Evolutionary conservation across 129 eudicot species (phyloP), one percentile per base, ranked within the genome.

Genomic region (Deinandra increscens): DNA sequence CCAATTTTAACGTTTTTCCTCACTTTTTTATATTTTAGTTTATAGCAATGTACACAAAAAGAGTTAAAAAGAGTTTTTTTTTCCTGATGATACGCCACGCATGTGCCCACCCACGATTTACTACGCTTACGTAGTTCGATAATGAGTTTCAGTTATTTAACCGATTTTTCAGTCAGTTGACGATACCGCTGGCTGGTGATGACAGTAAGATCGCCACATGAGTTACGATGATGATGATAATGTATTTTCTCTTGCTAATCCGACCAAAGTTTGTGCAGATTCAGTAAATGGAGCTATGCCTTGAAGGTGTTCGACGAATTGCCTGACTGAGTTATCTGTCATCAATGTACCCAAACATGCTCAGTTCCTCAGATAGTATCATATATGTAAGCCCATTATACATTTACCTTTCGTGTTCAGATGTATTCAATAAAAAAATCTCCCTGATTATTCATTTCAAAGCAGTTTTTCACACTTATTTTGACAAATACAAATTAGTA

Each of bases 261-360:
- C 29, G 44, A 50, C 26, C 58, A 9, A 15, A 31, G 33, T 54
- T 10, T 49, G 34, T 17, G 8, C 39, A 63, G 50, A 69, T 69
- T 69, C 39, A 51, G 51, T 69, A 38, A 54, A 37, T 10, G 13
- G 53, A 37, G 53, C 18, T 46, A 48, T 17, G 70, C 53, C 54
- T 73, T 48, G 6, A 26, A 9, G 51, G 43, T 49, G 78, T 62
- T 73, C 63, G 77, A 72, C 20, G 51, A 44, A 72, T 33, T 72
- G 63, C 39, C 39, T 73, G 33, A 49, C 53, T n/a, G 61, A 61
- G 14, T 38, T 33, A 11, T 67, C 44, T 46, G 14, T 67, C 29
- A 26, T 46, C 44, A 53, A 53, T 29, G 14, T n/a, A 43, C 36
- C 55, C 6, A 39, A 44, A 2, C 22, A 66, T 44, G n/a, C 38